A percentile compares a stretch with the other conserved stretches of the same genome.
Evolutionary conservation across 257 asterid species (phyloP).

Genomic region (Parsonsia alboflavescens): DNA sequence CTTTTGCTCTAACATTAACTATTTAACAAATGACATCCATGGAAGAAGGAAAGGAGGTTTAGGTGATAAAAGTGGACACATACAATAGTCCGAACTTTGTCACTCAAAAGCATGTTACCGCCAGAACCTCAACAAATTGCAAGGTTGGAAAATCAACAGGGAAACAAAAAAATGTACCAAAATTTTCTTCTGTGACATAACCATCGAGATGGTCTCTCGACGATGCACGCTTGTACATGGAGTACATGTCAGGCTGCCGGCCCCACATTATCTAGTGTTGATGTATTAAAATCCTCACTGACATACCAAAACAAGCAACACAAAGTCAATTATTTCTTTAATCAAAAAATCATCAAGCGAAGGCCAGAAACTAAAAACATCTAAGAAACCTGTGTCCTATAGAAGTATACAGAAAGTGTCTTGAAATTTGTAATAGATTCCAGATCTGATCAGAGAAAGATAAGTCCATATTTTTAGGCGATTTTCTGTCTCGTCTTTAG

Average conservation of each 20-base stretch:
- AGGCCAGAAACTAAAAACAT: background rate
- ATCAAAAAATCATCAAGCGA: background rate
- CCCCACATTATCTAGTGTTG: conserved; percentile 38
- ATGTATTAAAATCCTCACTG: conserved; percentile 27
- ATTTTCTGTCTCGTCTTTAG: background rate
- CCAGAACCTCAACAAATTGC: background rate
- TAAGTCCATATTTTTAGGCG: background rate
- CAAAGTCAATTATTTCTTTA: background rate
- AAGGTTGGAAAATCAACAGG: background rate
- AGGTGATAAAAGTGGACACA: background rate
- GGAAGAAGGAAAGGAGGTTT: background rate
- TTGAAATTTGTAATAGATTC: background rate
- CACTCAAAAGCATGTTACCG: background rate
- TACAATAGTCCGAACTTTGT: background rate
- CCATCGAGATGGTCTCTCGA: conserved; percentile 49
- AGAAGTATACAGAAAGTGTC: background rate
- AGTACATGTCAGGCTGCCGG: conserved; percentile 40
- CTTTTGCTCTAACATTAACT: conserved; percentile 1
- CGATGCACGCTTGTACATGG: conserved; percentile 62
- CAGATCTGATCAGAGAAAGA: background rate
- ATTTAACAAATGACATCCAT: background rate
- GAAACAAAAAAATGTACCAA: conserved; percentile 29
- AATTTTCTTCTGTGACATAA: conserved; percentile 34
- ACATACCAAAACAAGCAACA: conserved; percentile 10
- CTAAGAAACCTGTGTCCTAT: background rate